A percentile compares a stretch with the other conserved stretches of the same genome.
Evolutionary conservation across 805 yeast species (phyloP).

Genomic region (Phaffomyces antillensis): DNA sequence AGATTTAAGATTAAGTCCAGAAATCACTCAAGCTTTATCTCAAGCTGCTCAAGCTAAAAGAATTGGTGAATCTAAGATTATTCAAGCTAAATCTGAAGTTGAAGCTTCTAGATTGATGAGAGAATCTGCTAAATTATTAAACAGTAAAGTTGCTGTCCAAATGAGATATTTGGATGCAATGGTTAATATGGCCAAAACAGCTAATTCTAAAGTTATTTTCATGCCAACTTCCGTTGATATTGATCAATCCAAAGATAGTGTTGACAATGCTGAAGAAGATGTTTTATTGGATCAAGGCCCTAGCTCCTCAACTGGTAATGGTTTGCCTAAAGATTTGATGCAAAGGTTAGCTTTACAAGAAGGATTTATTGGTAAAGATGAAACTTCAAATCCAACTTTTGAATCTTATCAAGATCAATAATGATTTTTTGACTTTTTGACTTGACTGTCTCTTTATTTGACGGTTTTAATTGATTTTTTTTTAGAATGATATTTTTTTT

Average conservation of each 20-base stretch:
- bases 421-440: too few relatives aligned
- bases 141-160: slow-evolving; percentile 72
- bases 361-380: slow-evolving; percentile 1
- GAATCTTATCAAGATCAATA: too few relatives aligned
- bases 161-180: slow-evolving; percentile 73
- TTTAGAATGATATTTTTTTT: too few relatives aligned
- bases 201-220: slow-evolving; percentile 63
- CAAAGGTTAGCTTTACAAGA: slow-evolving; percentile 6
- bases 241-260: slow-evolving; percentile 18
- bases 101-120: slow-evolving; percentile 72
- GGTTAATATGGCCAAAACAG: slow-evolving; percentile 59
- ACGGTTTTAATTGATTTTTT: neutral
- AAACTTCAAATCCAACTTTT: too few relatives aligned
- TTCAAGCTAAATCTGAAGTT: slow-evolving; percentile 69
- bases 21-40: slow-evolving; percentile 53
- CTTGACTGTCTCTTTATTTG: neutral
- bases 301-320: neutral
- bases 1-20: slow-evolving; percentile 49
- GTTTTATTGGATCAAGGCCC: neutral
- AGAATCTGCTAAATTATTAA: slow-evolving; percentile 69
- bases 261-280: slow-evolving; percentile 4
- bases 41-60: slow-evolving; percentile 73
- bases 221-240: slow-evolving; percentile 50
- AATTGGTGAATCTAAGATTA: slow-evolving; percentile 70
- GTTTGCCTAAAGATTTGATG: slow-evolving; percentile 1